These are phyloP conservation scores for Dendrocalamus sinicus DNA, from an alignment of 176 grass and related monocot species.

Conservation along the genomic window DNA sequence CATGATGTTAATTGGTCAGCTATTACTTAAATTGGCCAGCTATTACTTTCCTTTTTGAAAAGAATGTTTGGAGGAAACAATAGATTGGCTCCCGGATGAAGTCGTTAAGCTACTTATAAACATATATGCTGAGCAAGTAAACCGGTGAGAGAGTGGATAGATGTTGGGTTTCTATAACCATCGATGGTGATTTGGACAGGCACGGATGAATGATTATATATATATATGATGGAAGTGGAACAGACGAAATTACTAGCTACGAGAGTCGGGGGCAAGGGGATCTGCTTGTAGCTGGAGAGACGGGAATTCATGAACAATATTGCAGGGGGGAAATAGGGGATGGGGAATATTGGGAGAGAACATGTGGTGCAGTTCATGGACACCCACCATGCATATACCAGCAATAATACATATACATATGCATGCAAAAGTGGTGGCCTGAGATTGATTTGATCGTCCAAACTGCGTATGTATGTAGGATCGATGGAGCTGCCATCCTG, in stretches of 20 bases:
- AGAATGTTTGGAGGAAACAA: no score
- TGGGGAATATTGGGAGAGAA: slow-evolving; percentile 30
- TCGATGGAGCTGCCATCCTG: not conserved
- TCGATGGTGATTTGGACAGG: not conserved
- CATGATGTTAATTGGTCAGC: not conserved
- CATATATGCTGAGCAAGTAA: not conserved
- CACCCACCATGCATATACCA: slow-evolving; percentile 37
- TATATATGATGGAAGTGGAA: not conserved
- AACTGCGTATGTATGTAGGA: no score
- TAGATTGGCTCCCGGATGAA: no score
- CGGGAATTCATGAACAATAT: not conserved
- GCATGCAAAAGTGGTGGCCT: not conserved
- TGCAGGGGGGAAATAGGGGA: not conserved
- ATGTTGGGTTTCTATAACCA: not conserved
- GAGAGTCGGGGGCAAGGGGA: not conserved
- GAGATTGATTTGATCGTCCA: not conserved
- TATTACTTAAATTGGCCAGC: not conserved
- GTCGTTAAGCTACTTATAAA: no score
- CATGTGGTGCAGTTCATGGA: slow-evolving; percentile 51
- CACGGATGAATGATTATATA: not conserved
- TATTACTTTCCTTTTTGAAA: no score
- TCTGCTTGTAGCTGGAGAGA: no score
- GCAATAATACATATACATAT: not conserved
- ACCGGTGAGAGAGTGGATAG: not conserved
- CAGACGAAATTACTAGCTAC: not conserved